Conservation (phyloP, 495 filamentous ascomycete species). For the Penicillium taxi region DNA sequence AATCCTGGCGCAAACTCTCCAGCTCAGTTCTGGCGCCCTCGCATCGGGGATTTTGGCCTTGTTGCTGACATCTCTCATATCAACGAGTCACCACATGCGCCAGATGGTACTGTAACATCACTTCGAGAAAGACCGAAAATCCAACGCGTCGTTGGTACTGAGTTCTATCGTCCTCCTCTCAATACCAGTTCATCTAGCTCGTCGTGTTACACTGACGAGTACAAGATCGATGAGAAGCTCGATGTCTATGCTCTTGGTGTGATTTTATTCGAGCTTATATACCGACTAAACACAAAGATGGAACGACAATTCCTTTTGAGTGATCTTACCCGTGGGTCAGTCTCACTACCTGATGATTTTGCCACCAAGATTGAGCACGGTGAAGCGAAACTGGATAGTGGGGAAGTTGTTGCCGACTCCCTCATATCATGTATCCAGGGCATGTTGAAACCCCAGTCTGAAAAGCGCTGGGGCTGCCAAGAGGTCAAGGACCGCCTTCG, state of each 20-base stretch:
- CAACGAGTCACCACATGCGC: conserved; percentile 16
- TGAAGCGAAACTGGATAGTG: conserved; percentile 17
- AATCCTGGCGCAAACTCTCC: conserved; percentile 10
- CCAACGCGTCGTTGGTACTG: conserved; percentile 36
- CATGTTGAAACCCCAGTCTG: conserved; percentile 40
- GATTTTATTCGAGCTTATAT: conserved; percentile 47
- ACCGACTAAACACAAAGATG: conserved; percentile 45
- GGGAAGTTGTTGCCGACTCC: conserved; percentile 27
- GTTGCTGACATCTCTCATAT: conserved; percentile 46
- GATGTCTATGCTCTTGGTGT: conserved; percentile 50
- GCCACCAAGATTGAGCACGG: conserved; percentile 31
- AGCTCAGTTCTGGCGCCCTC: conserved; percentile 38
- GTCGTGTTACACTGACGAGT: conserved; percentile 15
- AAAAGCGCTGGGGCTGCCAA: conserved; percentile 32
- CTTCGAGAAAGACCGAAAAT: conserved; percentile 16
- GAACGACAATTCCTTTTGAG: conserved; percentile 44
- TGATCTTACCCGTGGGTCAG: conserved; percentile 30
- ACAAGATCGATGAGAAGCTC: conserved; percentile 42
- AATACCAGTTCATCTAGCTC: conserved; percentile 2
- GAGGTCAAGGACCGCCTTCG: conserved; percentile 25
- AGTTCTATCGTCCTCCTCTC: conserved; percentile 40
- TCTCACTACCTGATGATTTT: conserved; percentile 31
- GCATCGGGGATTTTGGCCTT: conserved; percentile 49
- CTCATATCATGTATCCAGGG: conserved; percentile 35
- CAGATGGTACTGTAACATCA: conserved; percentile 12